Evolutionary conservation across 371 early-diverging fungal genomes (phyloP).

Genomic region (Mortierella sp.): DNA sequence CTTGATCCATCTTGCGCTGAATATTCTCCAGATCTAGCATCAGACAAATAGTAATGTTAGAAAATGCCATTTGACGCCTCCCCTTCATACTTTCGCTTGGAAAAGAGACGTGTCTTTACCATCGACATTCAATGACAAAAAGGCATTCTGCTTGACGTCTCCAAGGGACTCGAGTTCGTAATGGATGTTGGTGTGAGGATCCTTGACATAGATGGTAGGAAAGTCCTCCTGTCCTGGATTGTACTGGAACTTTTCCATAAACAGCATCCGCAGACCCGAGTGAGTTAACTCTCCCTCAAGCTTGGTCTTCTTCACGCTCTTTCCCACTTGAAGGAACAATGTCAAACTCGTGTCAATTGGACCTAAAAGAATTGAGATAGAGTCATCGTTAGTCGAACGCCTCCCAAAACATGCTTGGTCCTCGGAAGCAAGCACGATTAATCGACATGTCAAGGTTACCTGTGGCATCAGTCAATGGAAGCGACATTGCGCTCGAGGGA

Average conservation of each 20-base stretch:
- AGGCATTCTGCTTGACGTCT: slow-evolving; percentile 73
- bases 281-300: slow-evolving; percentile 73
- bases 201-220: slow-evolving; percentile 78
- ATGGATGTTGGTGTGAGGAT: slow-evolving; percentile 67
- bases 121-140: slow-evolving; percentile 75
- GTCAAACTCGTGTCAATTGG: slow-evolving; percentile 45
- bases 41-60: neutral
- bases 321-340: slow-evolving; percentile 65
- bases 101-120: slow-evolving; percentile 51
- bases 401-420: no score
- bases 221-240: slow-evolving; percentile 73
- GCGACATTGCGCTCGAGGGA: slow-evolving; percentile 21
- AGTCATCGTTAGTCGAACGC: neutral
- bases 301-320: slow-evolving; percentile 63
- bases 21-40: slow-evolving; percentile 51
- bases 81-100: neutral
- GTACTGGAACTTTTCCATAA: slow-evolving; percentile 75
- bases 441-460: slow-evolving; percentile 33
- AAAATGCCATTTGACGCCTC: neutral
- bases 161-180: slow-evolving; percentile 78
- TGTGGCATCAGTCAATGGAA: slow-evolving; percentile 16
- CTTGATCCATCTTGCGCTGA: slow-evolving; percentile 59
- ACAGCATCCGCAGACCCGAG: slow-evolving; percentile 68
- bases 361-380: neutral
- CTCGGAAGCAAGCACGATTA: neutral